Conservation (phyloP, 345 rosid genomes). For the Lumnitzera littorea region DNA sequence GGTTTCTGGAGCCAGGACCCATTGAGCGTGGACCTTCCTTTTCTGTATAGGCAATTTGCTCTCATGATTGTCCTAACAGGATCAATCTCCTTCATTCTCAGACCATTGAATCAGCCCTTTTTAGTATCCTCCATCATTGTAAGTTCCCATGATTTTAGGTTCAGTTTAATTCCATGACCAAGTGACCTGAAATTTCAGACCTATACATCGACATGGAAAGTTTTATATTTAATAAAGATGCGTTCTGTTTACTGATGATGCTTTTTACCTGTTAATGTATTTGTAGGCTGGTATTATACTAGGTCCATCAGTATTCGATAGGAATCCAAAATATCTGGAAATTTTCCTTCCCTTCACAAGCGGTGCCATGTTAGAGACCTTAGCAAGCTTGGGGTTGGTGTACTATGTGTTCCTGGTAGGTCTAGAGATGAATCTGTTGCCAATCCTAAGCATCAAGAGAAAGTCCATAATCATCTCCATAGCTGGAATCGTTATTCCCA, state of each 20-base stretch:
- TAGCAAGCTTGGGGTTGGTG: conserved; percentile 35
- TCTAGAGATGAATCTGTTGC: conserved; percentile 44
- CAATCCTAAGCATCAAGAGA: conserved; percentile 21
- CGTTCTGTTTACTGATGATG: too few relatives aligned
- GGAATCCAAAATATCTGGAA: fast-evolving
- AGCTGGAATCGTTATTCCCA: conserved; percentile 28
- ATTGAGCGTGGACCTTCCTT: conserved; percentile 15
- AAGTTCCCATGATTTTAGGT: conserved; percentile 1
- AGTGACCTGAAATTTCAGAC: background rate
- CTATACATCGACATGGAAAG: background rate
- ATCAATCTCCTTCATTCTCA: conserved; percentile 16
- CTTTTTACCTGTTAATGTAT: background rate
- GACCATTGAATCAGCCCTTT: conserved; percentile 21
- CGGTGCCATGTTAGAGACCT: conserved; percentile 32
- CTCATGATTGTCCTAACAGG: conserved; percentile 7
- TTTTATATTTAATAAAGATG: too few relatives aligned
- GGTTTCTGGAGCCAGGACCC: conserved; percentile 13
- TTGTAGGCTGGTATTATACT: conserved; percentile 43
- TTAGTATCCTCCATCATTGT: conserved; percentile 23
- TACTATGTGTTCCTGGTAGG: conserved; percentile 59
- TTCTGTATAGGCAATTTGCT: conserved; percentile 14
- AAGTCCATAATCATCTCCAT: conserved; percentile 26
- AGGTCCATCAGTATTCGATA: conserved; percentile 27
- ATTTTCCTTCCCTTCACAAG: conserved; percentile 21
- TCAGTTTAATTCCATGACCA: too few relatives aligned